A percentile compares a stretch with the other conserved stretches of the same genome.
These are phyloP conservation scores for Microsporum ferrugineum DNA, from an alignment of 2,329 filamentous ascomycete genomes.

Conservation along the genomic window DNA sequence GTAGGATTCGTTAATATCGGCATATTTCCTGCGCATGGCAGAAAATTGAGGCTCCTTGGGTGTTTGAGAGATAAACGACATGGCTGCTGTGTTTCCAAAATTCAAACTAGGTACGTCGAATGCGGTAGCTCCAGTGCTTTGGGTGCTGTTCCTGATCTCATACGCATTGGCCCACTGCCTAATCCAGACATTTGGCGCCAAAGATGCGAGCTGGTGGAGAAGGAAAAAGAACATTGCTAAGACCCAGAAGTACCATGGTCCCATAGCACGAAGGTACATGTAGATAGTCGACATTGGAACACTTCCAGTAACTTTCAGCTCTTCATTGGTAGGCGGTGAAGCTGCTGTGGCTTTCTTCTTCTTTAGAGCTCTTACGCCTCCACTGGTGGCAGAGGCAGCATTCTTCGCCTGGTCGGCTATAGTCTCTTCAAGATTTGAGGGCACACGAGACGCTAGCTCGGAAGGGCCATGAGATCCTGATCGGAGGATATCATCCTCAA, in stretches of 20 bases:
- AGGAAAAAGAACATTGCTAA: conserved; percentile 63
- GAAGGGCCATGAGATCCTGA: conserved; percentile 59
- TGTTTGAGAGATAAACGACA: conserved; percentile 23
- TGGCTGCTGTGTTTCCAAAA: conserved; percentile 25
- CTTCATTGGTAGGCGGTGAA: conserved; percentile 43
- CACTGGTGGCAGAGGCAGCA: conserved; percentile 35
- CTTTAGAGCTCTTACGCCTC: conserved; percentile 24
- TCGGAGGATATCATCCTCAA: conserved; percentile 75
- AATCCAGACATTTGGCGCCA: conserved; percentile 91
- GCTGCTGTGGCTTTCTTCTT: conserved; percentile 35
- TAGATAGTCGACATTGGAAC: conserved; percentile 79
- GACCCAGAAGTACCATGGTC: conserved; percentile 92
- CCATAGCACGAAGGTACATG: conserved; percentile 83
- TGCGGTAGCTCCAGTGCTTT: conserved; percentile 14
- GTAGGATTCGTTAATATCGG: conserved; percentile 64
- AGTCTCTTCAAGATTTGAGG: conserved; percentile 59
- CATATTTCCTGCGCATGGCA: conserved; percentile 15
- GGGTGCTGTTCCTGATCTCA: conserved; percentile 34
- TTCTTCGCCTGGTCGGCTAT: conserved; percentile 41
- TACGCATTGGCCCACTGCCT: conserved; percentile 92
- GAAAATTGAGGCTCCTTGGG: conserved; percentile 17
- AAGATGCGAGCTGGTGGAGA: conserved; percentile 70
- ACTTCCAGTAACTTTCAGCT: conserved; percentile 71
- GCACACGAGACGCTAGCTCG: conserved; percentile 61
- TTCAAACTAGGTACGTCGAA: conserved; percentile 28